Base-by-base conservation (phyloP, 2,329 filamentous ascomycete species). In the Aspergillus bombycis region DNA sequence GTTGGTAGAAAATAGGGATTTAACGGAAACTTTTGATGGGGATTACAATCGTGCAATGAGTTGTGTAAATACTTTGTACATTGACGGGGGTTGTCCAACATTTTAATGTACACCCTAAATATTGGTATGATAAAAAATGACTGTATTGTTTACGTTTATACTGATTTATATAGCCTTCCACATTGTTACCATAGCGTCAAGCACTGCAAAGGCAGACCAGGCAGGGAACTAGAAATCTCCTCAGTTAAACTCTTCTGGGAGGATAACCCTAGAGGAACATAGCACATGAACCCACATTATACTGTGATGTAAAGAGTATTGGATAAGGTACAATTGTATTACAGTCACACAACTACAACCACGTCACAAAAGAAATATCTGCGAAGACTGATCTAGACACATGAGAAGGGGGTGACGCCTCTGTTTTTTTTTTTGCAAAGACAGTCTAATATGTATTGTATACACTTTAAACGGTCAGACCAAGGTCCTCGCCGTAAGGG, bases 401-500 rank as follows among this genome's bases (percentile, higher is more conserved):
- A 76, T 70, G 65, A 72, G 66, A 68, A 62, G 66, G 67, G 71
- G 68, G 68, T 67, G 65, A 67, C 64, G 65, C 66, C 26, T 28
- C n/a, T n/a, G n/a, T n/a, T n/a, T n/a, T 28, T 28, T 72, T 71
- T 72, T 68, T 70, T 72, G 70, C 45, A 28, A 65, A 64, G 63
- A 71, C 69, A 72, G 66, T 76, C 73, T 75, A 74, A 71, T 62
- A 74, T 75, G 71, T 76, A 75, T 71, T 71, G 71, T 74, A 72
- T 76, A 75, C 74, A 77, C 65, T 77, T 87, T 96, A 99, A 87
- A 97, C 93, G 79, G 90, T 92, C 77, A 99, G 87, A 73, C 94
- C 96, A 79, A 99, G 85, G 78, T 99, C 95, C 82, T 94, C 92
- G 70, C 93, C 95, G 78, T 90, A 99, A 62, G 95, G 95, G 77